Base-by-base conservation (phyloP, 1,139 yeast genomes). In the Saccharomycopsis phalli region DNA sequence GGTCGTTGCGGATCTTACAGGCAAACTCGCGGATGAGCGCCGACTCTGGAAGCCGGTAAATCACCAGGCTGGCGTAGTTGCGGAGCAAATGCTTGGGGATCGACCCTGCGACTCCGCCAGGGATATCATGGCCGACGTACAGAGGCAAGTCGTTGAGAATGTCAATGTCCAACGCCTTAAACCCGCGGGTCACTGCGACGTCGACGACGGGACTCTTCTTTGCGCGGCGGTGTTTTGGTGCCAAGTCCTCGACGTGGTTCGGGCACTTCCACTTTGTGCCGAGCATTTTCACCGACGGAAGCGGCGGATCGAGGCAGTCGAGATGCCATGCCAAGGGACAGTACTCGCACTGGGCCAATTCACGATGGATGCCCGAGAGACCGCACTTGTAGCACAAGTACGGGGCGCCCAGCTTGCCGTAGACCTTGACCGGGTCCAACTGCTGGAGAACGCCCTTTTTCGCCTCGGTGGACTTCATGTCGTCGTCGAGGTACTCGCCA, bases 211-310 rank as follows among this genome's bases (percentile, higher is more conserved):
- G 58, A 42, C 82, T 67, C 51, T 71, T 71, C 48, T 72, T 67
- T 51, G 82, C 68, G 2, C 31, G 17, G 6, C 35, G 25, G 16
- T 25, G 25, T 6, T 47, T 36, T 2, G 70, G 71, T 3, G 74
- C 53, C 6, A 79, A 61, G 37, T 70, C 68, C 36, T 76, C 84
- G 11, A 76, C 73, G 59, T 91, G 98, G 51, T 83, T 77, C 0
- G 97, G 98, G 56, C 98, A 91, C 60, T 76, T 77, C 98, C 98
- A 91, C 55, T 83, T 83, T 32, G 72, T 69, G 1, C 94, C 93
- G 31, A 86, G 60, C 19, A 82, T 75, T 53, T 86, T 84, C n/a
- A 81, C 74, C 5, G 80, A 68, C 18, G 82, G 69, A 52, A 84
- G 61, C 2, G 95, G 95, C 7, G 84, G 82, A 34, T 69, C 68